phyloP scores from a whole-genome alignment of 805 yeast genomes.

The Middelhovenomyces tepae region DNA sequence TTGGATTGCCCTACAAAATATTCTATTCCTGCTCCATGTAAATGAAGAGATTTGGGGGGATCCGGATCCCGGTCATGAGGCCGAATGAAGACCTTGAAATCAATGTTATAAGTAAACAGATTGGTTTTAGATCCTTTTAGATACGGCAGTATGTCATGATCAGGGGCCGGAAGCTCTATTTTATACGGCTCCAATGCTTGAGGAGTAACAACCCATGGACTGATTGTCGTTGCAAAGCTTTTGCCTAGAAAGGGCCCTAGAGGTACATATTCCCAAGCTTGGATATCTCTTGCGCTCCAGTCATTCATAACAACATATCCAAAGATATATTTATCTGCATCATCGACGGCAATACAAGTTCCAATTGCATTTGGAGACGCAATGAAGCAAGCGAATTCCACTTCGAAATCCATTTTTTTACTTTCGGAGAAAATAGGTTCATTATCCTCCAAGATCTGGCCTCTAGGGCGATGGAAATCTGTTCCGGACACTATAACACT shows the following conservation, averaged over 20 bases:
- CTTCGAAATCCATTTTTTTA: slow-evolving; percentile 18
- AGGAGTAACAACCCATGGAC: slow-evolving; percentile 20
- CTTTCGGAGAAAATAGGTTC: slow-evolving; percentile 8
- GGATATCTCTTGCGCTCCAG: slow-evolving; percentile 22
- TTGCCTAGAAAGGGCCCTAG: slow-evolving; percentile 22
- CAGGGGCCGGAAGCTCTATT: slow-evolving; percentile 11
- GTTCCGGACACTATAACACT: slow-evolving; percentile 22
- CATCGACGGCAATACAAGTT: slow-evolving; percentile 11
- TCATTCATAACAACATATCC: slow-evolving; percentile 22
- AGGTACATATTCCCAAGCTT: slow-evolving; percentile 23
- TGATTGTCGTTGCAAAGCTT: slow-evolving; percentile 20
- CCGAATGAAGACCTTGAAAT: slow-evolving; percentile 10
- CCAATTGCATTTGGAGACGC: slow-evolving; percentile 16
- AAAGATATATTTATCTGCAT: slow-evolving; percentile 18
- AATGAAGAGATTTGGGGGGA: background rate
- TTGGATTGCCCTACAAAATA: slow-evolving; percentile 8
- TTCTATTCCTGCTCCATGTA: slow-evolving; percentile 1
- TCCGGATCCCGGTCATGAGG: slow-evolving; percentile 9
- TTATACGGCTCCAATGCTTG: slow-evolving; percentile 18
- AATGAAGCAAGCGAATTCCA: slow-evolving; percentile 20
- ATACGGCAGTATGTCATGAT: slow-evolving; percentile 14
- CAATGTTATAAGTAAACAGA: slow-evolving; percentile 15
- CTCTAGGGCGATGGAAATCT: slow-evolving; percentile 16
- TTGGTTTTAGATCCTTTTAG: slow-evolving; percentile 10
- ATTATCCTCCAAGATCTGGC: slow-evolving; percentile 16